These are phyloP conservation scores for Saturnispora besseyi DNA, from an alignment of 805 yeast genomes.

Conservation along the genomic window DNA sequence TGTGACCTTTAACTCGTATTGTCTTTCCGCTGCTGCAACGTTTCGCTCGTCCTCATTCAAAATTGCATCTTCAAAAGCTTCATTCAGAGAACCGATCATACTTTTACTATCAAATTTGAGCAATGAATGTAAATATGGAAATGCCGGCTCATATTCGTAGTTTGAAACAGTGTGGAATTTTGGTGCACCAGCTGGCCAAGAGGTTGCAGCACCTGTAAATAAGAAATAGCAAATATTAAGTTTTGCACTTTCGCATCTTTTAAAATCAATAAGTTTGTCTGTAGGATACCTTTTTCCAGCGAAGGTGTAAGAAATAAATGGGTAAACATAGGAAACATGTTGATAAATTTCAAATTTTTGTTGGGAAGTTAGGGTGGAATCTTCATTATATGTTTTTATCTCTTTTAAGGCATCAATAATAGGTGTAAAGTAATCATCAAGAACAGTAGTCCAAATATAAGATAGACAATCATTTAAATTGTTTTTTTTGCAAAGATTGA, in stretches of 20 bases:
- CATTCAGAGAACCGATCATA: constrained; percentile 62
- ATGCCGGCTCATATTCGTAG: constrained; percentile 38
- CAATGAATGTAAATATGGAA: constrained; percentile 59
- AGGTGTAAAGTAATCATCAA: constrained; percentile 68
- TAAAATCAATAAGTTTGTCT: constrained; percentile 36
- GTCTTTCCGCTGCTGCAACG: constrained; percentile 14
- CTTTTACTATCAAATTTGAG: constrained; percentile 48
- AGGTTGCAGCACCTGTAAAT: constrained; percentile 46
- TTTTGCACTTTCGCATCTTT: constrained; percentile 36
- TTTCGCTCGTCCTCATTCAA: constrained; percentile 51
- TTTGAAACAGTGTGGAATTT: constrained; percentile 29
- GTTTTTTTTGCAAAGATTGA: constrained; percentile 49
- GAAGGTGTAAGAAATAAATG: constrained; percentile 58
- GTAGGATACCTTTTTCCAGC: constrained; percentile 81
- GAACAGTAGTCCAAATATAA: constrained; percentile 62
- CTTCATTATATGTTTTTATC: constrained; percentile 15
- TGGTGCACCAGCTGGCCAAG: constrained; percentile 35
- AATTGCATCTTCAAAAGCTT: constrained; percentile 71
- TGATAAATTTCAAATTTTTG: constrained; percentile 9
- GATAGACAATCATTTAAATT: constrained; percentile 53
- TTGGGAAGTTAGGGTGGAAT: constrained; percentile 9
- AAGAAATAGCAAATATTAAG: constrained; percentile 43
- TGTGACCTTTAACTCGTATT: constrained; percentile 33
- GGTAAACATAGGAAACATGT: constrained; percentile 33
- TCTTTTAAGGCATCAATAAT: constrained; percentile 46